These are phyloP conservation scores for Anacardium occidentale DNA, from an alignment of 345 rosid genomes.

Conservation along the genomic window DNA sequence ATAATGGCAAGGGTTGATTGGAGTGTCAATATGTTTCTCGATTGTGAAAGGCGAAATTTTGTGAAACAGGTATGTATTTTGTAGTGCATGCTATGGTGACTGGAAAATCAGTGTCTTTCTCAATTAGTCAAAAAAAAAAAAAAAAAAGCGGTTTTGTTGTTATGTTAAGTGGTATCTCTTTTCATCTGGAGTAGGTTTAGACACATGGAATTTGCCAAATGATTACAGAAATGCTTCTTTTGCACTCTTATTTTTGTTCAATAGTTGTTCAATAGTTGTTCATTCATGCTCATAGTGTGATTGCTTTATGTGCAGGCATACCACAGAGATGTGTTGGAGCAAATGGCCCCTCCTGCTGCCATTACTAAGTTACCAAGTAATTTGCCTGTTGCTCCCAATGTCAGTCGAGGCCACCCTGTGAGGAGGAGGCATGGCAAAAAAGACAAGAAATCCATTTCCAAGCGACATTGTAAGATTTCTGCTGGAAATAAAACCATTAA, in stretches of 20 bases:
- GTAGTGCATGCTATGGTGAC: conserved; percentile 8
- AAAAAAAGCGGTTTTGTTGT: too few relatives aligned
- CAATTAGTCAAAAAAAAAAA: too few relatives aligned
- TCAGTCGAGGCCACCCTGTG: conserved; percentile 28
- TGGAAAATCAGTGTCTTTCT: too few relatives aligned
- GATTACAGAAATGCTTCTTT: background rate
- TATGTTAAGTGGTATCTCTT: background rate
- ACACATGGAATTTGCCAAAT: background rate
- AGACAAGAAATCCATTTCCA: conserved; percentile 41
- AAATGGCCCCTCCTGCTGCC: conserved; percentile 53
- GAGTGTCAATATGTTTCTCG: conserved; percentile 77
- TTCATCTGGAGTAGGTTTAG: background rate
- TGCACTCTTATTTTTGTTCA: background rate
- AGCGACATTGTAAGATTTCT: conserved; percentile 61
- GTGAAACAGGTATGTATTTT: conserved; percentile 66
- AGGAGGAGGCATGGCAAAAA: conserved; percentile 53
- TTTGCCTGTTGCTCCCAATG: conserved; percentile 20
- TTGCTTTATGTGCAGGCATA: conserved; percentile 45
- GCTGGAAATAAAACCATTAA: conserved; percentile 37
- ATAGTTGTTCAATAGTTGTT: background rate
- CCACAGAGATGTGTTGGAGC: conserved; percentile 77
- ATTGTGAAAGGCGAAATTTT: conserved; percentile 91
- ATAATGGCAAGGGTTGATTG: conserved; percentile 63
- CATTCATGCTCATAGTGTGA: background rate
- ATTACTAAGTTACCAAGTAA: conserved; percentile 24